Percentiles rank a stretch among this genome's conserved stretches.
Evolutionary conservation across 495 filamentous ascomycete species (phyloP).

Genomic region (Lepidopterella palustris): DNA sequence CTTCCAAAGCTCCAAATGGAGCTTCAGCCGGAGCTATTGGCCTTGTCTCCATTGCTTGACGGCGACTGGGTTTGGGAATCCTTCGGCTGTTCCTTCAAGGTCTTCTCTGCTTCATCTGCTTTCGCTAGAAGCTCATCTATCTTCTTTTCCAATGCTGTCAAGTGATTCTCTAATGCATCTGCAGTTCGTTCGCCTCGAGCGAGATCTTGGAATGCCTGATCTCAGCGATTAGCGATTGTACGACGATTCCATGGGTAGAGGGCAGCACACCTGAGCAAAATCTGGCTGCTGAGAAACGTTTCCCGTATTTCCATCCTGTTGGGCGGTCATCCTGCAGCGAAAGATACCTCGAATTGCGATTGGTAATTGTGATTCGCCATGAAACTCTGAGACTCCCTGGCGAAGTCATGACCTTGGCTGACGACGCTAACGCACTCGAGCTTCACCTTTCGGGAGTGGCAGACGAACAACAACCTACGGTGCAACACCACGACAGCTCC

Average conservation of each 20-base stretch:
- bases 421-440: not conserved
- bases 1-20: not conserved
- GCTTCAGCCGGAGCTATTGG: not conserved
- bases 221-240: not conserved
- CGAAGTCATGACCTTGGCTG: not conserved
- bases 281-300: slow-evolving; percentile 20
- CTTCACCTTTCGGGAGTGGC: not conserved
- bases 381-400: not conserved
- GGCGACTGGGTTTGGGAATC: not conserved
- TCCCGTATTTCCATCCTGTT: slow-evolving; percentile 15
- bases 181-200: slow-evolving; percentile 52
- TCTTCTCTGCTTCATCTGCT: slow-evolving; percentile 35
- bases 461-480: not conserved
- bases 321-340: slow-evolving; percentile 15
- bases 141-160: slow-evolving; percentile 48
- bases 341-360: not conserved
- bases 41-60: slow-evolving; percentile 3
- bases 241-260: not conserved
- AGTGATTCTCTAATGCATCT: slow-evolving; percentile 48
- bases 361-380: not conserved
- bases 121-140: slow-evolving; percentile 52
- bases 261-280: slow-evolving; percentile 26
- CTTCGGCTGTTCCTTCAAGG: not conserved
- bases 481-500: not conserved
- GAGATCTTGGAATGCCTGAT: slow-evolving; percentile 39